A percentile compares a stretch with the other conserved stretches of the same genome.
Conservation (phyloP, 2,329 filamentous ascomycete genomes). For the Hymenoscyphus occultus region DNA sequence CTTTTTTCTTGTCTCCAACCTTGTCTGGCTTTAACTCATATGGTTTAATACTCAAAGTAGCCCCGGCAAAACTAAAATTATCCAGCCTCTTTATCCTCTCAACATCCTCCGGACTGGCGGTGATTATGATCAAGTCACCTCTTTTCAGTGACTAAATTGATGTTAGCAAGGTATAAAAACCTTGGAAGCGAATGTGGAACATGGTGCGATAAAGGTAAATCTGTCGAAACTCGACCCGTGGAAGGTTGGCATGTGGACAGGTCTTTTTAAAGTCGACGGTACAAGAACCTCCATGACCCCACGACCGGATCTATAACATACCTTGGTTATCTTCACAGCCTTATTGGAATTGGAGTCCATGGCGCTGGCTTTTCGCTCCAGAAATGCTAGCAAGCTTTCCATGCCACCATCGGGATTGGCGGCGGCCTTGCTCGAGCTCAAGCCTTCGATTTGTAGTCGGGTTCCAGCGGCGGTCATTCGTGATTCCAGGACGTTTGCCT, state of each 20-base stretch:
- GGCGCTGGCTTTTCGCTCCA: conserved; percentile 66
- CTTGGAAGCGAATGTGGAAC: conserved; percentile 39
- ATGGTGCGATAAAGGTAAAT: conserved; percentile 28
- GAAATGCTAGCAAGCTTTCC: conserved; percentile 61
- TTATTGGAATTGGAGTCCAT: conserved; percentile 44
- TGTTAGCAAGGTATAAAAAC: conserved; percentile 56
- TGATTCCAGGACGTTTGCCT: conserved; percentile 30
- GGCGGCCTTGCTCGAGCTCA: conserved; percentile 66
- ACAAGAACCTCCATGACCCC: conserved; percentile 36
- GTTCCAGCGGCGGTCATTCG: conserved; percentile 27
- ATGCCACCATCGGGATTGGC: conserved; percentile 65
- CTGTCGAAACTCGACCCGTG: conserved; percentile 31
- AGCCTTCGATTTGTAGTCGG: conserved; percentile 52
- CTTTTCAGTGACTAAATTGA: conserved; percentile 64
- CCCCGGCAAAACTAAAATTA: conserved; percentile 65
- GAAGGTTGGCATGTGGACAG: conserved; percentile 42
- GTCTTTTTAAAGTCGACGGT: conserved; percentile 39
- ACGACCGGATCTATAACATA: conserved; percentile 58
- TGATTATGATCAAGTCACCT: conserved; percentile 68
- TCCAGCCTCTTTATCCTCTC: conserved; percentile 66
- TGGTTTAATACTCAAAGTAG: conserved; percentile 53
- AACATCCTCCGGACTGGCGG: conserved; percentile 61
- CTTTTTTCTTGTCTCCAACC: conserved; percentile 39
- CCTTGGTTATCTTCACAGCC: conserved; percentile 69
- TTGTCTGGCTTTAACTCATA: conserved; percentile 30